Evolutionary conservation across 1,284 basidiomycete species (phyloP), one percentile per base, ranked within the genome.

Genomic region (Ustilago lituana): DNA sequence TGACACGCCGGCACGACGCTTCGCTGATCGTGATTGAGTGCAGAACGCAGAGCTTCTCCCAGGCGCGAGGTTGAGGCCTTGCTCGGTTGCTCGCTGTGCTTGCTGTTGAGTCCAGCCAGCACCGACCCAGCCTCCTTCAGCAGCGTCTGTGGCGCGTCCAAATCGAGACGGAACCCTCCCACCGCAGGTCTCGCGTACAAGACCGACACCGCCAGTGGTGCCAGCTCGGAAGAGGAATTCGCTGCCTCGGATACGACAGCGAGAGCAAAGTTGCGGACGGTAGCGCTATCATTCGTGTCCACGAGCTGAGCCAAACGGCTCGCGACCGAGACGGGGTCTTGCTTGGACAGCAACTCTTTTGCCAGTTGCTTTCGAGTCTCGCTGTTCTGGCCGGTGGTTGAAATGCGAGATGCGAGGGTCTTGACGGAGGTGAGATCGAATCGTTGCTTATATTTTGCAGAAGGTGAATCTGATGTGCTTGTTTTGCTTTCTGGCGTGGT

Each of bases 121-220:
- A 44, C 22, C 1, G 38, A 14, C 1, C 38, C 38, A 5, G 56
- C 56, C 1, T 51, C 40, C n/a, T 48, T 17, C 3, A 69, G 14
- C 7, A 69, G 31, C 2, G 17, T 1, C 2, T 5, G 8, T 4
- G 50, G 20, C 5, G 44, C 22, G 5, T 26, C 12, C 20, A 63
- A 45, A n/a, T 60, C 51, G 5, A 69, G 7, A 8, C 48, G 35
- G n/a, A 56, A 59, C 0, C 19, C 37, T 4, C 56, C 60, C 8
- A 63, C 66, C 0, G 66, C 52, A 4, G 66, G 66, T 32, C 60
- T 50, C 2, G 66, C 66, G 27, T 63, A 69, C n/a, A 69, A 17
- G 3, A 49, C 37, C 14, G 60, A 33, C 3, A 44, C 60, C 2
- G 23, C 9, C 0, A 59, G 27, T 2, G 24, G 24, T 3, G 37